Percentiles rank a stretch among this genome's conserved stretches.
Conservation (phyloP, 306 rosid species). For the Sicyos baderoa region DNA sequence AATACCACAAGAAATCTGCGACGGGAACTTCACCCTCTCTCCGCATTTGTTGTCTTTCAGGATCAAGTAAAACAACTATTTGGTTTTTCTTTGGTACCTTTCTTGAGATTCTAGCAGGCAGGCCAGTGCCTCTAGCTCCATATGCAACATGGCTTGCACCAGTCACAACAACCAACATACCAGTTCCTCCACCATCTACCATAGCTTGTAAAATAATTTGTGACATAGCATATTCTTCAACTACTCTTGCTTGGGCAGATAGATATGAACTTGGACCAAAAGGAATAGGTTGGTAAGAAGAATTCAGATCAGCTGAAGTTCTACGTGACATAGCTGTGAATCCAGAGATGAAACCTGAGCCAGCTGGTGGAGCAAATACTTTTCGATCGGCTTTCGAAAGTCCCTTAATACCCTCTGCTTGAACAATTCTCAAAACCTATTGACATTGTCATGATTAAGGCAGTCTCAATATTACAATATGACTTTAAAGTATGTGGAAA, state of each 20-base stretch:
- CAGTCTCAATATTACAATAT: no score
- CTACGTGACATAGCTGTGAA: constrained; percentile 54
- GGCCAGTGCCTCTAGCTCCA: constrained; percentile 86
- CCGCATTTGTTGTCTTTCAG: constrained; percentile 84
- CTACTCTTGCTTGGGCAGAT: constrained; percentile 84
- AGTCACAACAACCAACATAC: constrained; percentile 77
- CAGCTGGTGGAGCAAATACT: constrained; percentile 81
- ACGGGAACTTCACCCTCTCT: constrained; percentile 88
- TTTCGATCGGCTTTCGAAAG: constrained; percentile 76
- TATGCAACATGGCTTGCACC: constrained; percentile 83
- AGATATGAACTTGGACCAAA: constrained; percentile 89
- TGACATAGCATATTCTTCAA: constrained; percentile 81
- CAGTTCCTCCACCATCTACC: constrained; percentile 53
- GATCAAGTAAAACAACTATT: constrained; percentile 77
- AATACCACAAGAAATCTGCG: constrained; percentile 96
- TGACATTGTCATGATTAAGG: constrained; percentile 1
- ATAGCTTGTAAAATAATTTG: constrained; percentile 54
- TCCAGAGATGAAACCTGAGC: constrained; percentile 90
- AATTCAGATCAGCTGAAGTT: constrained; percentile 40
- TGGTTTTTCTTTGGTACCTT: constrained; percentile 85
- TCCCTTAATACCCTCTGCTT: constrained; percentile 79
- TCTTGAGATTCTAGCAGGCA: constrained; percentile 84
- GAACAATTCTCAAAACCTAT: constrained; percentile 82
- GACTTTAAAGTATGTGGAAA: no score
- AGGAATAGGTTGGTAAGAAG: constrained; percentile 38